Evolutionary conservation across 2,329 filamentous ascomycete species (phyloP), one percentile per base, ranked within the genome.

Genomic region (Aspergillus neoniger): DNA sequence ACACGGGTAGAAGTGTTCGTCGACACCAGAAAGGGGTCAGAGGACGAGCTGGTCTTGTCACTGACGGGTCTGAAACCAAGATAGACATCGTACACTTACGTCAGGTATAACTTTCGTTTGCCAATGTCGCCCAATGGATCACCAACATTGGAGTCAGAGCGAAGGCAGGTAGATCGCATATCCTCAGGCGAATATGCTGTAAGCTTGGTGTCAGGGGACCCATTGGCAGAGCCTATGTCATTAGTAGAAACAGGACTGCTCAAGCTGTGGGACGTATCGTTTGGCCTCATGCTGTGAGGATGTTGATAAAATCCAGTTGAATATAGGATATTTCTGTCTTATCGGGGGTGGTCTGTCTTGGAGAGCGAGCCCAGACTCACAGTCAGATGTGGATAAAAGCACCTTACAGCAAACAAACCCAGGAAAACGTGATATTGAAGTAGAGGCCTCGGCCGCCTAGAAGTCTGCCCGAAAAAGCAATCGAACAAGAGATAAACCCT

Each of bases 111-210:
- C 15, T 59, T 63, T 25, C 59, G 64, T 21, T 63, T 56, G 17
- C 61, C 64, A 50, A 55, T 28, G 17, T 69, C 65, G 36, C 53
- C 60, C 47, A 66, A 53, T 38, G 62, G 38, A 9, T 59, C 63
- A 53, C 60, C 59, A 50, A 64, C 49, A 48, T 54, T 63, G 47
- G 66, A 59, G 14, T 67, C 62, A 48, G 66, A 63, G 41, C 32
- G 32, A 36, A 66, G 66, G 23, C 64, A 64, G 65, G 81, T 82
- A 39, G 76, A 74, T 14, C 81, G 81, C 55, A 74, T 74, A 43
- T 86, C 85, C 15, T 86, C 83, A 0, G 87, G 86, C 4, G 87
- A 90, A 70, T 89, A 89, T 5, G 83, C 77, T 5, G 87, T 88
- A 44, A 88, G 65, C 53, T 83, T 84, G 7, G 87, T 89, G 60